Base-by-base conservation (phyloP, 208 protist species). In the Borovskyia barvae region DNA sequence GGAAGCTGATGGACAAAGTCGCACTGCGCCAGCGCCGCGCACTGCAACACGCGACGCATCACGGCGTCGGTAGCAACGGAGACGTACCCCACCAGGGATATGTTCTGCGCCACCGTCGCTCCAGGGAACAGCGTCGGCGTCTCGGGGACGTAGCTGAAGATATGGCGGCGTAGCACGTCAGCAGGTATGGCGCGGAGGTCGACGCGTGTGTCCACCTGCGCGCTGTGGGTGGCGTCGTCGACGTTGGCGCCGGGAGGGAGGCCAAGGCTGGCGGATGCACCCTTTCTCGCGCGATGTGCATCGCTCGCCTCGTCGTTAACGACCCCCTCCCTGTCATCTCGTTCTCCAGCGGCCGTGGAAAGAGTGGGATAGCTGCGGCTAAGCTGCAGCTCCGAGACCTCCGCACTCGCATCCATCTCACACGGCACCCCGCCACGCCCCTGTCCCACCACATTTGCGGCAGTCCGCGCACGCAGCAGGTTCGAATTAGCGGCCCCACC, bases 61-160 rank as follows among this genome's bases (percentile, higher is more conserved):
- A 84, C 43, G 25, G 50, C 32, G 24, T 71, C 70, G 39, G 72
- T 63, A 12, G 69, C 69, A 0, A 87, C 33, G 11, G 80, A 78
- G 30, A 88, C 75, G 50, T 75, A 80, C 22, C 70, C 74, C 0
- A 52, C 64, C 42, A 92, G 49, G 25, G 85, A 73, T 22, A 92
- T 74, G 56, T 92, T 92, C 48, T 92, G 80, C 2, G 80, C 85
- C 39, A 92, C 70, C 17, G 85, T 80, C 4, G 83, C 75, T 20
- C 73, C 76, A 25, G 58, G 41, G 50, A 92, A 82, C 9, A 92
- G 32, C 0, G 67, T 82, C 14, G 80, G 65, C 17, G 33, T 57
- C 74, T 88, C 75, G 15, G 85, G 85, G 15, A 92, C 78, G 60
- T 88, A 92, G 69, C 78, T 80, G 54, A 92, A 92, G 33, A 87